Base-by-base conservation (phyloP, 331 rosid species). In the Acacia pycnantha region DNA sequence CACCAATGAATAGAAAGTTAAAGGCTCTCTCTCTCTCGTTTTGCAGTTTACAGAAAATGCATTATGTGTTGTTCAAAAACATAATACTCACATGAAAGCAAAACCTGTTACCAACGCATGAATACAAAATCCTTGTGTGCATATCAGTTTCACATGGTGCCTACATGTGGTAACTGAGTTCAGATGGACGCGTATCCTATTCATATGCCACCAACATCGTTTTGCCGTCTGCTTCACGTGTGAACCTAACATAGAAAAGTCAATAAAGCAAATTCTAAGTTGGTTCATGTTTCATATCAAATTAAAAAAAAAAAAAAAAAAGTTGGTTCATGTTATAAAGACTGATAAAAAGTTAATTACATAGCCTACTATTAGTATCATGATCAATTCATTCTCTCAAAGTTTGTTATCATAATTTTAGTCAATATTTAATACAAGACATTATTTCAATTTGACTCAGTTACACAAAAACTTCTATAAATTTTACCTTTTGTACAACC, bases 71-170 rank as follows among this genome's bases (percentile, higher is more conserved):
- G 35, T 33, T 33, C 5, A 21, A 72, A 78, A 67, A 47, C 14
- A 67, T 6, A 37, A 47, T 40, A 71, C 50, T 48, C 78, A 70
- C 56, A 37, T 35, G 73, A 83, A 66, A 68, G 29, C 68, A 18
- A 82, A 78, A 11, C 2, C 44, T 24, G 35, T 18, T 6, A 43
- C 46, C 14, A 43, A 22, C 27, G 24, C 16, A 69, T 59, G 66
- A 24, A 24, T 59, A 24, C 65, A 79, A 70, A 19, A 79, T 18
- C 58, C 62, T 80, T 79, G 74, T 82, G 77, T 80, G 85, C 85
- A 72, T 21, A n/a, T 69, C 61, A 59, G 48, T 40, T 62, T 62
- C 47, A 69, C 79, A 67, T 37, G 56, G 41, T 22, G 56, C 70
- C 24, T 31, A 43, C 72, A 77, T 33, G 47, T 62, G 5, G 21